phyloP scores from a whole-genome alignment of 2,329 filamentous ascomycete genomes.

The Plectosphaerella cucumerina region DNA sequence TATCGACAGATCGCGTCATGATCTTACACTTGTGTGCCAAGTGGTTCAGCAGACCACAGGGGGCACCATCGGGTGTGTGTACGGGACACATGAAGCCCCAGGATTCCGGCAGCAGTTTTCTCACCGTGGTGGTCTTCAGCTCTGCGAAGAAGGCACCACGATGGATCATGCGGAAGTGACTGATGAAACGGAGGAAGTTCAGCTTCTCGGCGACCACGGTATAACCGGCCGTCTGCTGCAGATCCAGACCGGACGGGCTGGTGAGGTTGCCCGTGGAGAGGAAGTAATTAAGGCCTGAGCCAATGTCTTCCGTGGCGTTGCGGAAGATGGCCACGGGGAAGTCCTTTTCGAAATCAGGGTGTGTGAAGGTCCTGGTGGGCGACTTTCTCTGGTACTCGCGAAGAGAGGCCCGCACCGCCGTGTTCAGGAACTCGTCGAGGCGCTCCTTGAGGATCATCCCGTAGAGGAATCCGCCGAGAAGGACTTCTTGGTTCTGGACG shows the following conservation, averaged over 20 bases:
- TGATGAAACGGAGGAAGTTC: conserved; percentile 97
- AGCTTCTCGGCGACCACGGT: conserved; percentile 98
- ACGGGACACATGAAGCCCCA: conserved; percentile 98
- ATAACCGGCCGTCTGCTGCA: conserved; percentile 93
- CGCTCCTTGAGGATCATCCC: conserved; percentile 94
- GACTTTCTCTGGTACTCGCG: conserved; percentile 53
- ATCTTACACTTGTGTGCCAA: conserved; percentile 92
- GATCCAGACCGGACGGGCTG: conserved; percentile 85
- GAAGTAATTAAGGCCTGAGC: conserved; percentile 87
- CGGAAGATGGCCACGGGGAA: conserved; percentile 75
- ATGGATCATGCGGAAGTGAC: conserved; percentile 98
- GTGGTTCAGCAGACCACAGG: conserved; percentile 93
- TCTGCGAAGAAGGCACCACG: conserved; percentile 98
- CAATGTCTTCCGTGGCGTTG: conserved; percentile 83
- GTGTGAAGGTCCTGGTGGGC: conserved; percentile 68
- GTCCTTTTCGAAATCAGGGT: conserved; percentile 72
- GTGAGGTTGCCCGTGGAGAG: conserved; percentile 91
- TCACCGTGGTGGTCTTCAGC: conserved; percentile 92
- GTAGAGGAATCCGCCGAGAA: conserved; percentile 90
- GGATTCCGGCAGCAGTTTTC: conserved; percentile 91
- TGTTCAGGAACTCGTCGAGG: conserved; percentile 78
- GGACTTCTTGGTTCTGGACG: conserved; percentile 90
- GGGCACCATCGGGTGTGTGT: conserved; percentile 93
- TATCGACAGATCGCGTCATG: conserved; percentile 70
- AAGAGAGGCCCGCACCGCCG: conserved; percentile 45